Percentiles rank a stretch among this genome's conserved stretches.
Conservation (phyloP, 2,329 filamentous ascomycete species). For the Dactylellina haptotyla region DNA sequence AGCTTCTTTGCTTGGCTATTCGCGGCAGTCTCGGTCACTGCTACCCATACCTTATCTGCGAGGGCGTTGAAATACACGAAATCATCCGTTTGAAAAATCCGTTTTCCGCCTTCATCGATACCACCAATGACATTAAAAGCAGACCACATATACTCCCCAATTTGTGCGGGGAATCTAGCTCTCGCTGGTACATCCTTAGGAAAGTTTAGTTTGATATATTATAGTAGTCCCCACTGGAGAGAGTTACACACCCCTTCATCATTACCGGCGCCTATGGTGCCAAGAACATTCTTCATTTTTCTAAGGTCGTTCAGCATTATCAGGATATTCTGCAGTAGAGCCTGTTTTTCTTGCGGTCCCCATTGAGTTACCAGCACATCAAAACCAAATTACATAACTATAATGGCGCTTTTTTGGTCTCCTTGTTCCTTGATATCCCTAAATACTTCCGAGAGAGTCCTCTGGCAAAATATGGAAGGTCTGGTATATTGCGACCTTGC, state of each 20-base stretch:
- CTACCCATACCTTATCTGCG: neutral
- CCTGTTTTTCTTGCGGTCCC: neutral
- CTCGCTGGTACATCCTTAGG: neutral
- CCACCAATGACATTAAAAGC: neutral
- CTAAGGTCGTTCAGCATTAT: neutral
- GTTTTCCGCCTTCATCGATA: neutral
- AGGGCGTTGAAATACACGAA: neutral
- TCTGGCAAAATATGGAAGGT: neutral
- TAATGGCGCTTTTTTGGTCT: neutral
- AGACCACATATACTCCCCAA: neutral
- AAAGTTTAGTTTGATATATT: too few relatives aligned
- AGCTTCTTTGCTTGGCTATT: too few relatives aligned
- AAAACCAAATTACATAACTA: neutral
- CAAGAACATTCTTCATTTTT: neutral
- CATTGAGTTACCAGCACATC: neutral
- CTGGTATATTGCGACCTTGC: neutral
- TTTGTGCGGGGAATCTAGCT: neutral
- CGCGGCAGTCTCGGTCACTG: neutral
- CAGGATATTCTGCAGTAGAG: neutral
- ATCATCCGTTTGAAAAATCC: neutral
- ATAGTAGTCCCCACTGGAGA: too few relatives aligned
- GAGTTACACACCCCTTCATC: too few relatives aligned
- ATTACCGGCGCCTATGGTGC: neutral
- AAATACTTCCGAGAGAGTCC: neutral
- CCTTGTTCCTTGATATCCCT: neutral